Base-by-base conservation (phyloP, 345 rosid species). In the Excoecaria agallocha region DNA sequence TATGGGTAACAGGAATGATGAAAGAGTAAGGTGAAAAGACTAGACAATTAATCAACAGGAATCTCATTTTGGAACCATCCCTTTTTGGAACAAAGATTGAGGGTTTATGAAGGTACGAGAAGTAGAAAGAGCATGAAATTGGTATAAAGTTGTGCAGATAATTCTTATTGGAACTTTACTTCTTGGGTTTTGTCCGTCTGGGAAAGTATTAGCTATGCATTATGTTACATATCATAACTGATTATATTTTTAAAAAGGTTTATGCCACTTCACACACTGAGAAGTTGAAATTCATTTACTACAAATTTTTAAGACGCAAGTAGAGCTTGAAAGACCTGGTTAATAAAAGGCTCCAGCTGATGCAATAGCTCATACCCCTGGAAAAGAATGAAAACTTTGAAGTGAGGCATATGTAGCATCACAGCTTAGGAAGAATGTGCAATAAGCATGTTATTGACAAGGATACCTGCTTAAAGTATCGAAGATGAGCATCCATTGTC, bases 331-430 rank as follows among this genome's bases (percentile, higher is more conserved):
- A 57, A n/a, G 25, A 91, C 96, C 92, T 91, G 90, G 79, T 85
- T 88, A 80, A 91, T 88, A 80, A 87, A 86, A 49, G 96, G 96
- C 76, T 89, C 96, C 91, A 91, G 80, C 75, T 89, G 87, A 74
- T 89, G 86, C 66, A 91, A 79, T 72, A 91, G 89, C 71, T 91
- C 96, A 80, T 91, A 89, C 63, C 90, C 93, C 96, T 91, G 86
- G 67, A 81, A 79, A 62, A 66, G 30, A 72, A 45, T 51, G 60
- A 15, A 38, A 60, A 67, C 5, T 66, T 22, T 20, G 22, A 73
- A 60, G 49, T 60, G 62, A 38, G 67, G 69, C 13, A 77, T 17
- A 48, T 50, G 54, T 22, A n/a, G 5, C 16, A 43, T 38, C 25
- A 58, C 13, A 64, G n/a, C 48, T 12, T 24, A 61, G 74, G 22